Evolutionary conservation across 768 basidiomycete genomes (phyloP), one percentile per base, ranked within the genome.

Genomic region (Hydnomerulius pinastri): DNA sequence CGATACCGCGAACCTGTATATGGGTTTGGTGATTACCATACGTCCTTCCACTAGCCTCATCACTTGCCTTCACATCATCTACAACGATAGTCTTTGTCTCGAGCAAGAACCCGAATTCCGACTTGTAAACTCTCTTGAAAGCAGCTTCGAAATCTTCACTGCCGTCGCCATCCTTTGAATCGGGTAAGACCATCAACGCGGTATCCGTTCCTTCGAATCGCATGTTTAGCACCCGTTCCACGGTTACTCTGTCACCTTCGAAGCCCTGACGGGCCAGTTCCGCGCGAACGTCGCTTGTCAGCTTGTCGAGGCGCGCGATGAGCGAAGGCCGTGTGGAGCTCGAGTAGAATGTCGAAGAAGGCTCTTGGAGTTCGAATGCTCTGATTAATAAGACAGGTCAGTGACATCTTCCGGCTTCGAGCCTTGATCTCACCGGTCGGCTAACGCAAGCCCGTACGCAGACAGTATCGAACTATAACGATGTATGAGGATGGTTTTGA

Each of bases 191-290:
- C 92, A 98, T 96, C 57, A 98, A 67, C 13, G 93, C 81, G 0
- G 96, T 98, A 69, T 96, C 93, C 0, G 91, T 94, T 3, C 93
- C 93, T 42, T 94, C 89, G 57, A 94, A 95, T 18, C 92, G 83
- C 91, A 93, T 93, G 62, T 93, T 93, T 37, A 92, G 73, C 85
- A 87, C 87, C 18, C 87, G 79, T 66, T 96, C 95, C 5, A 88
- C 69, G 46, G 77, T 74, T 43, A 96, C 79, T n/a, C 83, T 79
- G 10, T 80, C 73, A 10, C 75, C 83, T 60, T 82, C 80, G 64
- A 97, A 96, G 1, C 94, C 95, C 67, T 97, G 93, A 21, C 73
- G 77, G 49, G 68, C 62, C n/a, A 96, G 79, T 64, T 91, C 90
- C 2, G 66, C 64, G 45, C 68, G 75, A 12, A 94, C 92, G 21